phyloP scores from a whole-genome alignment of 2,329 filamentous ascomycete genomes.

The Reticulascus tulasneorum region DNA sequence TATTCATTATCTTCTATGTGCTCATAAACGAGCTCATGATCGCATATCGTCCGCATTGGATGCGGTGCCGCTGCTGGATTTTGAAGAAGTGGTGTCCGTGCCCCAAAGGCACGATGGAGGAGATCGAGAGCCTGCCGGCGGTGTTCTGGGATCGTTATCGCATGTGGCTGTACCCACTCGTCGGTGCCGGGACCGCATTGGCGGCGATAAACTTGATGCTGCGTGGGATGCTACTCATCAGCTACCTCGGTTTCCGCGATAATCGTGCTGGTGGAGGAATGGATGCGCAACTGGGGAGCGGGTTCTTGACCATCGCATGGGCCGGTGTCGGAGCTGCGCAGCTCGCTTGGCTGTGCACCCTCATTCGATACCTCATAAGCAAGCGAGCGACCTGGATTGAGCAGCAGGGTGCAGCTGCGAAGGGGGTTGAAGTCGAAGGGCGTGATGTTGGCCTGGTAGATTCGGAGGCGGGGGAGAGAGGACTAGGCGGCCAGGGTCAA shows the following conservation, averaged over 20 bases:
- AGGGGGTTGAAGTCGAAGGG: too few relatives aligned
- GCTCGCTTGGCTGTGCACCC: slow-evolving; percentile 1
- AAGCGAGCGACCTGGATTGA: slow-evolving; percentile 7
- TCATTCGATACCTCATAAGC: background rate
- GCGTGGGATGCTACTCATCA: slow-evolving; percentile 5
- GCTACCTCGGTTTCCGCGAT: background rate
- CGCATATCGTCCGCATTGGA: slow-evolving; percentile 5
- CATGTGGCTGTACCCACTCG: slow-evolving; percentile 4
- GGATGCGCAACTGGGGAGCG: slow-evolving; percentile 3
- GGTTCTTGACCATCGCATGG: background rate
- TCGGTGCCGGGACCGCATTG: slow-evolving; percentile 1
- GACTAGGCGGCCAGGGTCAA: background rate
- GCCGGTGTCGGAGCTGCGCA: background rate
- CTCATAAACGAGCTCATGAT: slow-evolving; percentile 2
- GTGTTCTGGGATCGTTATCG: slow-evolving; percentile 13
- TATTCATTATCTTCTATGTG: background rate
- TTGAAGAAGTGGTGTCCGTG: slow-evolving; percentile 12
- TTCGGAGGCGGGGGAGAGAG: background rate
- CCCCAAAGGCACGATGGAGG: slow-evolving; percentile 10
- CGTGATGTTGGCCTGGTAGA: background rate
- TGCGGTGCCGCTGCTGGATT: slow-evolving; percentile 9
- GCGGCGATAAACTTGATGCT: background rate
- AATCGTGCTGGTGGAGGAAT: background rate
- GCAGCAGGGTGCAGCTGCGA: slow-evolving; percentile 6
- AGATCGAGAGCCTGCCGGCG: slow-evolving; percentile 9